A percentile compares a stretch with the other conserved stretches of the same genome.
Evolutionary conservation across 768 basidiomycete species (phyloP).

Genomic region (Boletales sp.): DNA sequence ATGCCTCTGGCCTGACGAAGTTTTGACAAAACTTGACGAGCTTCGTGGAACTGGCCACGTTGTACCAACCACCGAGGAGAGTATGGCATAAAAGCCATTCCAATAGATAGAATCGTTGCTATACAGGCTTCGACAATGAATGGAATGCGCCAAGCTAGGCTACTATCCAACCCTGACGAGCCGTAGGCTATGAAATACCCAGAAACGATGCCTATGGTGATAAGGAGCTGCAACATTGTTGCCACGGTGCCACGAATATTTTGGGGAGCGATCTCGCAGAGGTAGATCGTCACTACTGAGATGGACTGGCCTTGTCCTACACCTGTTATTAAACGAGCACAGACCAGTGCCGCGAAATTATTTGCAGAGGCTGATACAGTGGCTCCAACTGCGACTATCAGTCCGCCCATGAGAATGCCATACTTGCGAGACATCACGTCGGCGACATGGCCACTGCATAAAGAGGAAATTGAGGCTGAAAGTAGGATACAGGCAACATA

Average conservation of each 20-base stretch:
- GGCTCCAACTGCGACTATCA: constrained; percentile 41
- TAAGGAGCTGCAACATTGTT: constrained; percentile 34
- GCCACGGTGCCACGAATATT: constrained; percentile 43
- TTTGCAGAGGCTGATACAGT: constrained; percentile 36
- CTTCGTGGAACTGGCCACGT: constrained; percentile 29
- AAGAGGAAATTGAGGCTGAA: too few relatives aligned
- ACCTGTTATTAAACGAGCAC: constrained; percentile 44
- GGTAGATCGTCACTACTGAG: too few relatives aligned
- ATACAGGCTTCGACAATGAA: constrained; percentile 25
- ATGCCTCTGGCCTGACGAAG: constrained; percentile 6
- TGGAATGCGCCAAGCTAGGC: too few relatives aligned
- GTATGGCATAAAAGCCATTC: constrained; percentile 23
- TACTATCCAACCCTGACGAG: constrained; percentile 19
- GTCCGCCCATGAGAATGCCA: constrained; percentile 40
- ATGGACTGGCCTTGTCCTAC: constrained; percentile 47
- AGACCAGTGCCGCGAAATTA: constrained; percentile 39
- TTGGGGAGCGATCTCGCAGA: constrained; percentile 42
- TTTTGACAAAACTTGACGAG: constrained; percentile 24
- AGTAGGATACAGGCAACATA: too few relatives aligned
- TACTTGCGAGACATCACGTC: constrained; percentile 46
- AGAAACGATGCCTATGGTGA: constrained; percentile 40
- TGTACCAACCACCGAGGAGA: constrained; percentile 29
- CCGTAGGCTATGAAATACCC: constrained; percentile 30
- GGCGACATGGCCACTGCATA: too few relatives aligned
- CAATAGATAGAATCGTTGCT: constrained; percentile 14